Evolutionary conservation across 192 early-diverging fungal genomes (phyloP), one percentile per base, ranked within the genome.

Genomic region (Physocladia obscura): DNA sequence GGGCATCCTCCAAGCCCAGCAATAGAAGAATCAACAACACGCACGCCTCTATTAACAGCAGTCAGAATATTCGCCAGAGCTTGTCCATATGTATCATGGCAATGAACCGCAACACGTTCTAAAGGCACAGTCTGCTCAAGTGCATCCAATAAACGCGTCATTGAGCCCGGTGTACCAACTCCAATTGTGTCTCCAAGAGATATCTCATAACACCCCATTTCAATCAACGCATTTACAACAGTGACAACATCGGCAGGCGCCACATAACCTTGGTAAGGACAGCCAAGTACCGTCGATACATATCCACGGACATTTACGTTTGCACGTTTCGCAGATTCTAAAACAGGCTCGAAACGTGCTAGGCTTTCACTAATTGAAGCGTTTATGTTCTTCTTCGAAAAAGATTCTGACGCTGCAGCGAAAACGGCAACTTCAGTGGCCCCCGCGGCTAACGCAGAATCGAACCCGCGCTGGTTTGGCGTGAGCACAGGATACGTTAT

Each of bases 11-110:
- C 94, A 26, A 97, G 80, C 19, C 97, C 97, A 15, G 95, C 91
- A 30, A 96, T 89, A 0, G 94, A 95, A 49, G 89, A 89, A 74
- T 98, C 97, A 19, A 98, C 91, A 0, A 93, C 89, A n/a, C 94
- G 88, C 39, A 98, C 82, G 3, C 95, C 97, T 56, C 85, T 79
- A 78, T 90, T 82, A 2, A 96, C 71, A 6, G 94, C 84, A 30
- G 89, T 88, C 5, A 87, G 80, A 57, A 97, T 97, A 65, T 98
- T 98, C 24, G 89, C 94, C 44, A 98, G 78, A 0, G 94, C 96
- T 77, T 94, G 94, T 3, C 96, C 96, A 76, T 96, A 98, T 5
- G 96, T 98, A 75, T 98, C 96, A 61, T 98, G 96, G 71, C 94
- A 95, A 57, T 98, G 96, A 2, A 94, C 90, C 15, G 94, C 94